These are phyloP conservation scores for Saturnispora sanitii DNA, from an alignment of 805 yeast species.

Conservation along the genomic window DNA sequence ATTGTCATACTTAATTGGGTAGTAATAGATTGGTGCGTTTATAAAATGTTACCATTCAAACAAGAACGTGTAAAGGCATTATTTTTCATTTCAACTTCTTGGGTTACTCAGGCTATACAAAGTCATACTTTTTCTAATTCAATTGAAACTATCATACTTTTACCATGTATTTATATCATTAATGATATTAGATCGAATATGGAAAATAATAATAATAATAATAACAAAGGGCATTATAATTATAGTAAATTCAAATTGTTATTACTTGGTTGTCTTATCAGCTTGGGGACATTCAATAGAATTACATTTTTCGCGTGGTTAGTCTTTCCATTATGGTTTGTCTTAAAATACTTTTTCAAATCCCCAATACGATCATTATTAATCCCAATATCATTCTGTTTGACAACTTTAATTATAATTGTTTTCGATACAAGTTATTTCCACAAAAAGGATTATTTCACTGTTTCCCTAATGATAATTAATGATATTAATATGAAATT, in stretches of 20 bases:
- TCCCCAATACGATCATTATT: conserved; percentile 27
- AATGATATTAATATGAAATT: conserved; percentile 3
- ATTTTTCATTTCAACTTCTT: conserved; percentile 45
- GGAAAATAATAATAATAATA: conserved; percentile 7
- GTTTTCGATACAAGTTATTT: conserved; percentile 42
- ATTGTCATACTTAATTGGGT: conserved; percentile 27
- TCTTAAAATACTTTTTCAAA: conserved; percentile 33
- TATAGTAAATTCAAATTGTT: conserved; percentile 14
- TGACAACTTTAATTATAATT: conserved; percentile 32
- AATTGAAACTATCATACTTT: conserved; percentile 54
- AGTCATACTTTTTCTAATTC: conserved; percentile 86
- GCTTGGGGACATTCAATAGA: conserved; percentile 75
- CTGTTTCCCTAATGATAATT: background rate
- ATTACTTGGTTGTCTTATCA: conserved; percentile 39
- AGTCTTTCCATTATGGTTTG: conserved; percentile 45
- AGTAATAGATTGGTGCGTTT: conserved; percentile 24
- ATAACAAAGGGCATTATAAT: too few relatives aligned
- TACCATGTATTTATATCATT: conserved; percentile 42
- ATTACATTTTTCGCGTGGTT: conserved; percentile 75
- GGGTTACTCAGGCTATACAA: conserved; percentile 70
- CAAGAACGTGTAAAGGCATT: conserved; percentile 31
- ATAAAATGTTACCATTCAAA: conserved; percentile 25
- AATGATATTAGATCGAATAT: conserved; percentile 22
- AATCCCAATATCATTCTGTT: conserved; percentile 28
- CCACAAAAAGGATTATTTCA: conserved; percentile 10